Percentiles rank a stretch among this genome's conserved stretches.
Conservation (phyloP, 345 rosid genomes). For the Noccaea caerulescens region DNA sequence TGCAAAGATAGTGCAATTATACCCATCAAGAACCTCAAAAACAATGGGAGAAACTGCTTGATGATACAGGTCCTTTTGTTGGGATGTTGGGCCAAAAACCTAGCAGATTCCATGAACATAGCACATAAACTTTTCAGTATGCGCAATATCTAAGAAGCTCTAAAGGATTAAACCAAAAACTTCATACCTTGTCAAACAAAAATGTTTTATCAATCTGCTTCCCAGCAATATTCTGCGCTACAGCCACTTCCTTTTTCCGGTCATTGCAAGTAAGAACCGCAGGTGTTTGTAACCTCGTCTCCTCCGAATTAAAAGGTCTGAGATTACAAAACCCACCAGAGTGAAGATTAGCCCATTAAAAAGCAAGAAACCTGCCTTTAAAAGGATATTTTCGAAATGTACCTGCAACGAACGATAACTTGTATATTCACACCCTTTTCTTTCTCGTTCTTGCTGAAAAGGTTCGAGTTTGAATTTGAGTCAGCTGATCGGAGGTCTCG, state of each 20-base stretch:
- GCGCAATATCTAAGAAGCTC: not conserved
- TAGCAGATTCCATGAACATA: constrained; percentile 35
- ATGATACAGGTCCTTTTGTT: constrained; percentile 83
- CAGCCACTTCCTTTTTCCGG: constrained; percentile 79
- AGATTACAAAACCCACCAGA: constrained; percentile 1
- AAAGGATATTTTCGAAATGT: not conserved
- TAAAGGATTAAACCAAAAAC: not conserved
- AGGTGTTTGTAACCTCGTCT: constrained; percentile 69
- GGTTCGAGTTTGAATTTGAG: constrained; percentile 48
- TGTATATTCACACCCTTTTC: constrained; percentile 98
- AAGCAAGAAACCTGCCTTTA: constrained; percentile 1
- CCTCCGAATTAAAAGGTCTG: constrained; percentile 93
- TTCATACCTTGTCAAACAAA: constrained; percentile 83
- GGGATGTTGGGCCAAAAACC: constrained; percentile 95
- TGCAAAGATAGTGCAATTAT: constrained; percentile 98
- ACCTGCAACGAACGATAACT: constrained; percentile 99
- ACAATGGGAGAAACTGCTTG: constrained; percentile 88
- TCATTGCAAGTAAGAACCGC: constrained; percentile 88
- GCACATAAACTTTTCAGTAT: not conserved
- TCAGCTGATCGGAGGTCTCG: constrained; percentile 88
- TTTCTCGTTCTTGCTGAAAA: constrained; percentile 67
- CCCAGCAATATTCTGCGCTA: constrained; percentile 85
- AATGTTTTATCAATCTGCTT: constrained; percentile 98
- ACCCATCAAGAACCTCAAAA: constrained; percentile 94
- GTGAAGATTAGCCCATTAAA: constrained; percentile 29